Percentiles rank a stretch among this genome's conserved stretches.
Evolutionary conservation across 2,329 filamentous ascomycete species (phyloP).

Genomic region (Zasmidium cellare): DNA sequence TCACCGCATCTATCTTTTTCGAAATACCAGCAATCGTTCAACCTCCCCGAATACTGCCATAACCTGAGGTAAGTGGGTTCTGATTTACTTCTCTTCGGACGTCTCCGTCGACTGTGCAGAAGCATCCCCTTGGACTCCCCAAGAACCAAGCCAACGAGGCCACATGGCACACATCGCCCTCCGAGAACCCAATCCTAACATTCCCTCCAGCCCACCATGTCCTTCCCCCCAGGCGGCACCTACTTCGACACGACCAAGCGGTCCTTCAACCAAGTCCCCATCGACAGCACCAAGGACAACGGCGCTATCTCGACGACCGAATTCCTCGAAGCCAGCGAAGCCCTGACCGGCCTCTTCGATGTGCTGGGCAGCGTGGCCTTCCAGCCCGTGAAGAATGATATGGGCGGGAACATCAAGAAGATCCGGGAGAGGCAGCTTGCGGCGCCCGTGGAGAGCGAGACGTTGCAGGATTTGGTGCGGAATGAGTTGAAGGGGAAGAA

Average conservation of each 20-base stretch:
- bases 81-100: too few relatives aligned
- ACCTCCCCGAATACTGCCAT: too few relatives aligned
- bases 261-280: slow-evolving; percentile 80
- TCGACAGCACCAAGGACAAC: slow-evolving; percentile 72
- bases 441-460: slow-evolving; percentile 75
- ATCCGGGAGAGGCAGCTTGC: slow-evolving; percentile 78
- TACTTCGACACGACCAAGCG: slow-evolving; percentile 83
- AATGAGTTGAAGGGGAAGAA: slow-evolving; percentile 91
- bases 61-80: too few relatives aligned
- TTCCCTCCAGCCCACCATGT: slow-evolving; percentile 10
- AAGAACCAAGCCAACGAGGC: too few relatives aligned
- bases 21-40: background rate
- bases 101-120: background rate
- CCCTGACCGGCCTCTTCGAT: slow-evolving; percentile 80
- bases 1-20: background rate
- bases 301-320: slow-evolving; percentile 78
- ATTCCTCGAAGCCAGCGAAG: slow-evolving; percentile 90
- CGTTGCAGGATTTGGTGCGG: slow-evolving; percentile 77
- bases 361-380: slow-evolving; percentile 72
- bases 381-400: slow-evolving; percentile 85
- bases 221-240: slow-evolving; percentile 60
- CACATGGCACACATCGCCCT: too few relatives aligned
- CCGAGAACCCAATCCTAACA: too few relatives aligned
- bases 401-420: slow-evolving; percentile 95
- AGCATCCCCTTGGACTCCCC: too few relatives aligned